Evolutionary conservation across 148 eudicot genomes (phyloP), one percentile per base, ranked within the genome.

Genomic region (Rheum nobile): DNA sequence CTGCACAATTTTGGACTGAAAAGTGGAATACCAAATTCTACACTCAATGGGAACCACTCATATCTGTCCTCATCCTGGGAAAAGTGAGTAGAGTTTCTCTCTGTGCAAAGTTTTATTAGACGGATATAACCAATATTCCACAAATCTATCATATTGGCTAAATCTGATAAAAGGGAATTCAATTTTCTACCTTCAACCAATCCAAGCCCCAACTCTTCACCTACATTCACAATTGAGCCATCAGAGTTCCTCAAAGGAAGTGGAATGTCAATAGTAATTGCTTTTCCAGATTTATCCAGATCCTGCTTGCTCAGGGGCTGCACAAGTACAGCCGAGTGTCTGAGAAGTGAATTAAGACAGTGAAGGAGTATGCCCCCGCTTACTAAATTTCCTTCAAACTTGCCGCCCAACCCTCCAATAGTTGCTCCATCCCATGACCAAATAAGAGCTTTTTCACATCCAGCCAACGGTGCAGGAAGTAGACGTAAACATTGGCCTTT

Each of bases 381-480:
- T 46, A 95, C 96, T 77, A 95, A 77, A 81, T 84, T 91, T 39
- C 98, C 98, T 83, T 90, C 93, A 74, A 85, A 84, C 72, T 88
- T 95, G 55, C 96, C 93, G 70, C 98, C 98, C 82, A 95, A 77
- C 35, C 98, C 98, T 71, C 97, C 98, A 85, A 90, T 59, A 2
- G 89, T 79, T 71, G 98, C 86, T 72, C 93, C 96, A 86, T 95
- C 98, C 98, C 98, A 95, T 69, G 98, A 95, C 96, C 97, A 95
- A 72, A 95, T 68, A 68, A 91, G 83, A 44, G 98, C 98, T 80
- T 95, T 95, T 84, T 89, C 91, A 76, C 98, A 95, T 72, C 98
- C 96, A 75, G 93, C 93, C 82, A 95, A 76, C 24, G 98, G 98
- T 69, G 93, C 93, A 79, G 98, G 98, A 78, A 95, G 97, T 76